These are phyloP conservation scores for Vitis rotundifolia DNA, from an alignment of 164 flowering plant species.

Conservation along the genomic window DNA sequence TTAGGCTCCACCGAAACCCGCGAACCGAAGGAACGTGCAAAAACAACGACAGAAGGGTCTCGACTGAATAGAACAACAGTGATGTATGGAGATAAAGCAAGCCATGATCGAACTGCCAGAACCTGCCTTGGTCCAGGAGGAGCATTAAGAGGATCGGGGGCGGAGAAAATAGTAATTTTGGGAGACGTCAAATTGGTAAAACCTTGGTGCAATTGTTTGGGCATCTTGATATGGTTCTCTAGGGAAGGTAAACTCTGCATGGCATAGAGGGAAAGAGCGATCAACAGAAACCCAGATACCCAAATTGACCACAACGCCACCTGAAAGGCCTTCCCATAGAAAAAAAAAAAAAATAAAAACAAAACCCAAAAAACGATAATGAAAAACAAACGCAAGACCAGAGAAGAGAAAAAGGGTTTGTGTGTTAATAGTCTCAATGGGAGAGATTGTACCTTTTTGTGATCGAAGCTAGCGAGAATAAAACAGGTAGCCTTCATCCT, in stretches of 20 bases:
- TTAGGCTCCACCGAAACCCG: slow-evolving; percentile 67
- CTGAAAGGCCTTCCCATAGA: slow-evolving; percentile 36
- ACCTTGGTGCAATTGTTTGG: slow-evolving; percentile 13
- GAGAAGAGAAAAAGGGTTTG: no score
- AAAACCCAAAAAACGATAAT: background rate
- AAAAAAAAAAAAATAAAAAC: background rate
- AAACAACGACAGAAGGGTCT: slow-evolving; percentile 54
- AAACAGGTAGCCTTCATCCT: no score
- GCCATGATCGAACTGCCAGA: slow-evolving; percentile 87
- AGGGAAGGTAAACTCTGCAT: slow-evolving; percentile 55
- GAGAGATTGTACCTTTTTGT: no score
- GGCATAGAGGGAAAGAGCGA: slow-evolving; percentile 66
- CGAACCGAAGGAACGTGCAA: slow-evolving; percentile 50
- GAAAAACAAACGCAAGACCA: background rate
- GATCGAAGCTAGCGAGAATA: no score
- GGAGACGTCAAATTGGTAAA: slow-evolving; percentile 22
- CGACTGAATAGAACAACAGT: slow-evolving; percentile 69
- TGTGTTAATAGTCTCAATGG: no score
- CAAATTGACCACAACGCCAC: slow-evolving; percentile 72
- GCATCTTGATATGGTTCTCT: slow-evolving; percentile 33
- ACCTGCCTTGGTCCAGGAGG: slow-evolving; percentile 55
- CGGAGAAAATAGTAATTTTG: slow-evolving; percentile 63
- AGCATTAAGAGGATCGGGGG: slow-evolving; percentile 60
- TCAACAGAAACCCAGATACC: slow-evolving; percentile 76
- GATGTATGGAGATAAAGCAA: slow-evolving; percentile 60